These are phyloP conservation scores for Cinnamomum micranthum DNA, from an alignment of 164 flowering plant species.

Conservation along the genomic window DNA sequence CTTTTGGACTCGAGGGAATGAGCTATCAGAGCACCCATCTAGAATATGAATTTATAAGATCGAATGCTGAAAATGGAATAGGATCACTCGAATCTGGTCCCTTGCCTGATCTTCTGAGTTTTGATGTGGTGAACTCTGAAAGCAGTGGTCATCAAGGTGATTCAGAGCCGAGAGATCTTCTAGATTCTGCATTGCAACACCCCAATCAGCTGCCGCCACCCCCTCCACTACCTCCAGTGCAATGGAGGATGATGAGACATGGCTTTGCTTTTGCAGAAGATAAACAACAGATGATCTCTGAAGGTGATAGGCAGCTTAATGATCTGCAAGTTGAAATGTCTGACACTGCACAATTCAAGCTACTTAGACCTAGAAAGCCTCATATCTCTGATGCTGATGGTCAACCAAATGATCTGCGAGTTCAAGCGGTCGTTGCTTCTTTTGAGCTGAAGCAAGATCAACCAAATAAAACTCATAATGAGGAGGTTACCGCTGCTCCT, in stretches of 20 bases:
- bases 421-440: neutral
- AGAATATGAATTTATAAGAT: conserved; percentile 15
- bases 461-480: neutral
- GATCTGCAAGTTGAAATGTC: conserved; percentile 20
- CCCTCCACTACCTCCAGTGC: conserved; percentile 68
- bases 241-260: conserved; percentile 44
- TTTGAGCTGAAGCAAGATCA: neutral
- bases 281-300: conserved; percentile 22
- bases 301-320: conserved; percentile 18
- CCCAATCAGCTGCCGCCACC: conserved; percentile 37
- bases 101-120: conserved; percentile 40
- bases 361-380: conserved; percentile 28
- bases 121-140: conserved; percentile 32
- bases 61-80: conserved; percentile 15
- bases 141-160: conserved; percentile 13
- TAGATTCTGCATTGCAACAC: conserved; percentile 8
- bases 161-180: conserved; percentile 14
- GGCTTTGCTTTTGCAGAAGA: conserved; percentile 20
- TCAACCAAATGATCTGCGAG: neutral
- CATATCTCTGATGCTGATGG: neutral
- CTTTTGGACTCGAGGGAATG: conserved; percentile 30
- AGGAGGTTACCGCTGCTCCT: conserved; percentile 16
- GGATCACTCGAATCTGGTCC: conserved; percentile 25
- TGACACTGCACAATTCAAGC: conserved; percentile 25
- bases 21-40: conserved; percentile 10